A percentile compares a stretch with the other conserved stretches of the same genome.
phyloP scores from a whole-genome alignment of 805 yeast species.

The Barnettozyma pratensis region DNA sequence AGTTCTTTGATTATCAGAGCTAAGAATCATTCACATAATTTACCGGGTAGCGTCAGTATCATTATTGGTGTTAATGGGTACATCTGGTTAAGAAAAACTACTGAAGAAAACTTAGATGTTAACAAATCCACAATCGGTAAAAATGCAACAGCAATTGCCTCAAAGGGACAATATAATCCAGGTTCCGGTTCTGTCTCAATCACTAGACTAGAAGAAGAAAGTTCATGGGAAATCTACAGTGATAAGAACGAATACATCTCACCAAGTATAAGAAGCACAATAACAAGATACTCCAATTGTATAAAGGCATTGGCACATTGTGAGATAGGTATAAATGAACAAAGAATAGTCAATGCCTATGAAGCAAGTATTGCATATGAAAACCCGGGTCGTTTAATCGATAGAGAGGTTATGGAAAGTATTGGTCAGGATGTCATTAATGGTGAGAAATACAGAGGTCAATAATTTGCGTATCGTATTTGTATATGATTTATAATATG shows the following conservation, averaged over 20 bases:
- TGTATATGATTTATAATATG: neutral
- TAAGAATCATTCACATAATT: slow-evolving; percentile 77
- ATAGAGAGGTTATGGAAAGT: slow-evolving; percentile 64
- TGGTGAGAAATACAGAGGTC: slow-evolving; percentile 72
- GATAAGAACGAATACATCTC: slow-evolving; percentile 78
- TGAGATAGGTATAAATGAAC: slow-evolving; percentile 83
- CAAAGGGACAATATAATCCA: slow-evolving; percentile 37
- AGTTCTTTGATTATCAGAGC: slow-evolving; percentile 77
- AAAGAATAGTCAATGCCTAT: slow-evolving; percentile 73
- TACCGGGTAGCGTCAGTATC: slow-evolving; percentile 92
- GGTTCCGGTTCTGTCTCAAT: slow-evolving; percentile 64
- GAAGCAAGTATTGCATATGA: slow-evolving; percentile 83
- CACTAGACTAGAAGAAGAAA: slow-evolving; percentile 85
- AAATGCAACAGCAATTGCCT: slow-evolving; percentile 29
- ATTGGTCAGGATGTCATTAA: slow-evolving; percentile 70
- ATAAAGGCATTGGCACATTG: slow-evolving; percentile 75
- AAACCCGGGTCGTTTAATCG: slow-evolving; percentile 64
- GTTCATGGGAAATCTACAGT: slow-evolving; percentile 91
- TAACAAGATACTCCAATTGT: slow-evolving; percentile 82
- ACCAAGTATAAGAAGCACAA: slow-evolving; percentile 57
- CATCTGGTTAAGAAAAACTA: slow-evolving; percentile 82
- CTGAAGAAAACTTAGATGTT: slow-evolving; percentile 26
- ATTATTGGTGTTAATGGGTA: slow-evolving; percentile 94
- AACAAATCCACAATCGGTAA: slow-evolving; percentile 25
- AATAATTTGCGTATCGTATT: slow-evolving; percentile 1